phyloP scores from a whole-genome alignment of 495 filamentous ascomycete genomes.

The Aspergillus bertholletiae region DNA sequence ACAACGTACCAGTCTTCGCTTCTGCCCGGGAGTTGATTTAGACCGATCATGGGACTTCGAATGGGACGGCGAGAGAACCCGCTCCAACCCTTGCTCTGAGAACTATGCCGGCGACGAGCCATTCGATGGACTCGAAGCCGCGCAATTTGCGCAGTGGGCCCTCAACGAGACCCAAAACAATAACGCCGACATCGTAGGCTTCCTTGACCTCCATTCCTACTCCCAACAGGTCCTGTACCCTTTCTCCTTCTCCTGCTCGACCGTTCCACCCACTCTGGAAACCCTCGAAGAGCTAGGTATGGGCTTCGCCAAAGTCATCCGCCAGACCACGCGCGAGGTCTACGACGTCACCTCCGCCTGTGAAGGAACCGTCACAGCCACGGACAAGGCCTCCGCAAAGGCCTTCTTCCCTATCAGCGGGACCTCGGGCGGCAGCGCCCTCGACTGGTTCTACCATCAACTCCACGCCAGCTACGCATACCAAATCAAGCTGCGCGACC shows the following conservation, averaged over 20 bases:
- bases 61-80: constrained; percentile 68
- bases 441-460: constrained; percentile 97
- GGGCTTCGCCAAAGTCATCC: constrained; percentile 86
- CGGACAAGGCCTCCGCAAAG: constrained; percentile 18
- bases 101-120: constrained; percentile 80
- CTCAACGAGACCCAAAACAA: constrained; percentile 73
- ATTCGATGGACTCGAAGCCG: constrained; percentile 81
- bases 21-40: constrained; percentile 85
- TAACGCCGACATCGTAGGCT: constrained; percentile 69
- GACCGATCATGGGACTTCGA: constrained; percentile 82
- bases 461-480: constrained; percentile 79
- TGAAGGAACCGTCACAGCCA: constrained; percentile 61
- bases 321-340: constrained; percentile 64
- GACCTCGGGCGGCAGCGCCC: constrained; percentile 69
- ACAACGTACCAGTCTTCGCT: constrained; percentile 74
- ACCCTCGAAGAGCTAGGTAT: constrained; percentile 87
- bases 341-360: constrained; percentile 88
- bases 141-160: constrained; percentile 75
- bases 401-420: constrained; percentile 55
- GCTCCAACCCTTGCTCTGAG: constrained; percentile 85
- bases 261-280: constrained; percentile 78
- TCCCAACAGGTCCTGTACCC: constrained; percentile 94
- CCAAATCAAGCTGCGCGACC: constrained; percentile 93
- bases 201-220: constrained; percentile 92
- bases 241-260: constrained; percentile 78